Base-by-base conservation (phyloP, 352 stramenopile species). In the Phytopythium boreale region DNA sequence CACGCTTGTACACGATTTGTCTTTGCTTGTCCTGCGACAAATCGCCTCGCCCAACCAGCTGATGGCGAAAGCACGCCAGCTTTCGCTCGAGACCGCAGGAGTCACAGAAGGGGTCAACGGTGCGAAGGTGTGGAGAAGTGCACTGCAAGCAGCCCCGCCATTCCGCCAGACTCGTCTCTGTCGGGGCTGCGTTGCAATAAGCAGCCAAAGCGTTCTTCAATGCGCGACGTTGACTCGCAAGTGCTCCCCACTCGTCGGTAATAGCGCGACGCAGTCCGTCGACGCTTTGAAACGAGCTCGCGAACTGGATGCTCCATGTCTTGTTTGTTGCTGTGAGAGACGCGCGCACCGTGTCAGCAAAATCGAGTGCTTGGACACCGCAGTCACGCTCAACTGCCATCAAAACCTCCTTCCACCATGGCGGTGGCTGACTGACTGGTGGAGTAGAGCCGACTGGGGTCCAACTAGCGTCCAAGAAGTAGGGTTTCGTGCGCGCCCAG, bases 31-130 rank as follows among this genome's bases (percentile, higher is more conserved):
- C 67, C 20, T 63, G n/a, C 7, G 71, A 50, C 2, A 60, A 56
- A 29, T 66, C 31, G 49, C 63, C 20, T 56, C 64, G 14, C 58
- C 39, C 36, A 44, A 69, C 53, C 20, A 69, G 57, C 55, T 66
- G 29, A 31, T 47, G 43, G 22, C 66, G 57, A 50, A 50, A 50
- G 19, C 19, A 20, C 44, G 5, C 44, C 8, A 50, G 44, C n/a
- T 11, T 50, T 20, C 5, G n/a, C n/a, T 50, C 44, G 7, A 50
- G n/a, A 26, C 6, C 41, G 9, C 41, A 47, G 15, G 19, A 15
- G 22, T n/a, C 17, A 47, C 41, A n/a, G n/a, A n/a, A n/a, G n/a
- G n/a, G n/a, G n/a, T n/a, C n/a, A n/a, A n/a, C n/a, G n/a, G n/a
- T n/a, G n/a, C n/a, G n/a, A n/a, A n/a, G n/a, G n/a, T n/a, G n/a